Percentiles rank a stretch among this genome's conserved stretches.
Conservation (phyloP, 2,329 filamentous ascomycete species). For the Xylariomycetidae sp. region DNA sequence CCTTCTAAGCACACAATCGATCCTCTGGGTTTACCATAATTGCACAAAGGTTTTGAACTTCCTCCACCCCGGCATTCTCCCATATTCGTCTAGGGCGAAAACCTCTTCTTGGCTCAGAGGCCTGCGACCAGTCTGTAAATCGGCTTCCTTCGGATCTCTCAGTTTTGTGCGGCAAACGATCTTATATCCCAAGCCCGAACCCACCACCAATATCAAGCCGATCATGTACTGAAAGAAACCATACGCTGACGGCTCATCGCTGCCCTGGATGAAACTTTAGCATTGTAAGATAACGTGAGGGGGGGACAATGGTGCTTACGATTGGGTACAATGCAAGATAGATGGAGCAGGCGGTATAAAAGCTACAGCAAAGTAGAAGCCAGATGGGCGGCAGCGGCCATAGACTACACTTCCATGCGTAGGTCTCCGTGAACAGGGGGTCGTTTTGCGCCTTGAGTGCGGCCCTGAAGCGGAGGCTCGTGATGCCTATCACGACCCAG, state of each 20-base stretch:
- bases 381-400: conserved; percentile 2
- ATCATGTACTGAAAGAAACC: conserved; percentile 1
- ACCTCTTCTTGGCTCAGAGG: conserved; percentile 1
- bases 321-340: conserved; percentile 1
- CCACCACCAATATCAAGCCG: background rate
- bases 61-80: background rate
- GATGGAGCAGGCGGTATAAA: conserved; percentile 1
- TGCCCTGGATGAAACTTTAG: background rate
- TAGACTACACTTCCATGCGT: background rate
- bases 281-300: background rate
- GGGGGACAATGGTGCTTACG: background rate
- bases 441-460: background rate
- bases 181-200: background rate
- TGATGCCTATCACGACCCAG: background rate
- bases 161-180: conserved; percentile 1
- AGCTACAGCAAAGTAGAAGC: background rate
- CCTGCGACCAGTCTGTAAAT: conserved; percentile 1
- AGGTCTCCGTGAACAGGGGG: background rate
- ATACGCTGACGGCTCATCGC: background rate
- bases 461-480: background rate
- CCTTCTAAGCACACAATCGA: too few species aligned
- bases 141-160: conserved; percentile 1
- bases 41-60: background rate
- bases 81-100: background rate
- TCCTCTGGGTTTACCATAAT: too few species aligned